Percentiles rank a stretch among this genome's conserved stretches.
These are phyloP conservation scores for Fusarium sarcochroum DNA, from an alignment of 2,329 filamentous ascomycete species.

Conservation along the genomic window DNA sequence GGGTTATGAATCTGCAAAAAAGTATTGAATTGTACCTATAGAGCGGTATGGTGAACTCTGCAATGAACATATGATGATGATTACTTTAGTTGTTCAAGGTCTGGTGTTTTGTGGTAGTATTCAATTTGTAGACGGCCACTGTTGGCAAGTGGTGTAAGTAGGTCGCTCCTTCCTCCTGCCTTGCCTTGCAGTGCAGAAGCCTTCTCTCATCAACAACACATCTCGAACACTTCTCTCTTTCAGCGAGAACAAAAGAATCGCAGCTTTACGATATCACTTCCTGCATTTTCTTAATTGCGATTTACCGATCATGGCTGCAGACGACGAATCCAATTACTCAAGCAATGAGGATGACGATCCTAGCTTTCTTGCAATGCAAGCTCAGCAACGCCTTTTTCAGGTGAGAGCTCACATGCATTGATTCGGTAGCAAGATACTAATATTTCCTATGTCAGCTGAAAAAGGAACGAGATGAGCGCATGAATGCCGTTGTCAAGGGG, in stretches of 20 bases:
- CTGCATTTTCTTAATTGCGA: neutral
- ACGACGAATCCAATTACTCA: constrained; percentile 32
- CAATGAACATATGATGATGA: constrained; percentile 20
- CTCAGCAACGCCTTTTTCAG: constrained; percentile 49
- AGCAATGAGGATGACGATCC: constrained; percentile 43
- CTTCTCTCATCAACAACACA: neutral
- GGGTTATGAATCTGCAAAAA: constrained; percentile 47
- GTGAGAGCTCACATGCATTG: constrained; percentile 17
- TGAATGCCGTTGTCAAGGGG: constrained; percentile 44
- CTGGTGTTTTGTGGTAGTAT: neutral
- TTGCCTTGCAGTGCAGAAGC: neutral
- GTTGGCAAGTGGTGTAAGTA: neutral
- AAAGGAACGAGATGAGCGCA: constrained; percentile 48
- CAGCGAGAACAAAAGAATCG: neutral
- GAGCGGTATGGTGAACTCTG: constrained; percentile 11
- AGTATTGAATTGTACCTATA: constrained; percentile 31
- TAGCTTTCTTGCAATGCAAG: constrained; percentile 41
- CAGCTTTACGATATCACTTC: neutral
- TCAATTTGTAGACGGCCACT: neutral
- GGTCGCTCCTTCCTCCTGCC: constrained; percentile 21
- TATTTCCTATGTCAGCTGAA: constrained; percentile 46
- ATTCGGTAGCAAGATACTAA: neutral
- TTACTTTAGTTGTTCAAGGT: neutral
- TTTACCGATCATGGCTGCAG: constrained; percentile 28
- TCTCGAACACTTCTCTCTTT: neutral